phyloP scores from a whole-genome alignment of 2,329 filamentous ascomycete species.

The Fusarium newnesense region DNA sequence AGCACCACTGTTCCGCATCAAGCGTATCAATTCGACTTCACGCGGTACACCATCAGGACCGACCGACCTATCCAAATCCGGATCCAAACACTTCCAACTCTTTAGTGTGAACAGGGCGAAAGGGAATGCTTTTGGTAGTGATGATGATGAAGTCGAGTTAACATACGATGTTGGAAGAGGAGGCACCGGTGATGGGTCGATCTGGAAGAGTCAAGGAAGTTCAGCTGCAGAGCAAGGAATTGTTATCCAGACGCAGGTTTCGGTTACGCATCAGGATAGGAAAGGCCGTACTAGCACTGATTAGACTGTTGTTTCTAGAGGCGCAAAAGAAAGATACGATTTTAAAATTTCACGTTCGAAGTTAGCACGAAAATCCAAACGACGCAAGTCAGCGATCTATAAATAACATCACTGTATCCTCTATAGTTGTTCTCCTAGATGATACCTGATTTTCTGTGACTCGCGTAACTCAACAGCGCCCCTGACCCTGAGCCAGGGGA shows the following conservation, averaged over 20 bases:
- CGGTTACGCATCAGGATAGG: background rate
- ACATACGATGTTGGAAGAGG: slow-evolving; percentile 4
- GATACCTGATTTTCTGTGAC: accelerated
- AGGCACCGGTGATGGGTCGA: background rate
- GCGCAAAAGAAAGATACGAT: accelerated
- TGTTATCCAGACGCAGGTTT: background rate
- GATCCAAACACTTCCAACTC: slow-evolving; percentile 5
- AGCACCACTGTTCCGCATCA: slow-evolving; percentile 8
- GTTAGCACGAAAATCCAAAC: accelerated
- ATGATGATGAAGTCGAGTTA: slow-evolving; percentile 12
- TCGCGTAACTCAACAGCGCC: background rate
- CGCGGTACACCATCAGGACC: slow-evolving; percentile 6
- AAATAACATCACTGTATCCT: accelerated
- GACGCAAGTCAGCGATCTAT: too few relatives aligned
- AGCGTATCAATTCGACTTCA: background rate
- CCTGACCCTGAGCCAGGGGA: too few relatives aligned
- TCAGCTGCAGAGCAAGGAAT: background rate
- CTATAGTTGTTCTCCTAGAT: accelerated
- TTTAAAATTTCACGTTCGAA: background rate
- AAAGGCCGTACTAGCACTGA: background rate
- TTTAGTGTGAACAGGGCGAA: slow-evolving; percentile 1
- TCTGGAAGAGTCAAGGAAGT: background rate
- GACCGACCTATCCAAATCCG: slow-evolving; percentile 7
- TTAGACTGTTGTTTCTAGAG: accelerated
- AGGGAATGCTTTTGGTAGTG: background rate